Conservation (phyloP, 2,329 filamentous ascomycete genomes). For the Hymenoscyphus albidus region DNA sequence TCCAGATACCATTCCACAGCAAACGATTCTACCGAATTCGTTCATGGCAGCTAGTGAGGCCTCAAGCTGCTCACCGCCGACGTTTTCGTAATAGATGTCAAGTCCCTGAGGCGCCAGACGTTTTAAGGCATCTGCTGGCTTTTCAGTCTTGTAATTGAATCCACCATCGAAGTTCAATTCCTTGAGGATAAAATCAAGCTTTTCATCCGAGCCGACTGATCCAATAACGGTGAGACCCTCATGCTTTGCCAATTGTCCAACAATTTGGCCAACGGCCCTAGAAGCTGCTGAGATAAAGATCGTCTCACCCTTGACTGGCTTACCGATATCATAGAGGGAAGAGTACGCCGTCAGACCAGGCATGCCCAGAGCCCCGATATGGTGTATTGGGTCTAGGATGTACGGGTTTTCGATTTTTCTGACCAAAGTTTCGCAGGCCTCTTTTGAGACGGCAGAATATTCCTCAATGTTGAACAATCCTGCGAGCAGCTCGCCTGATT, state of each 20-base stretch:
- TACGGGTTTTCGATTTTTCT: slow-evolving; percentile 65
- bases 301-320: slow-evolving; percentile 72
- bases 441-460: slow-evolving; percentile 54
- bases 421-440: slow-evolving; percentile 38
- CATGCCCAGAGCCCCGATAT: slow-evolving; percentile 75
- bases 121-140: slow-evolving; percentile 57
- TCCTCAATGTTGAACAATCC: slow-evolving; percentile 60
- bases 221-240: slow-evolving; percentile 72
- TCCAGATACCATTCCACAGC: slow-evolving; percentile 63
- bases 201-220: slow-evolving; percentile 71
- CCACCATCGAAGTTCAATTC: slow-evolving; percentile 68
- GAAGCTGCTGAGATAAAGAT: slow-evolving; percentile 74
- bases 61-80: slow-evolving; percentile 70
- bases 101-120: slow-evolving; percentile 68
- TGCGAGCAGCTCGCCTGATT: slow-evolving; percentile 63
- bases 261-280: slow-evolving; percentile 70
- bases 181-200: slow-evolving; percentile 70
- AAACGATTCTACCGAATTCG: slow-evolving; percentile 58
- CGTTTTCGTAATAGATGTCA: slow-evolving; percentile 81
- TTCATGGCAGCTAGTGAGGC: slow-evolving; percentile 63
- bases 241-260: slow-evolving; percentile 74
- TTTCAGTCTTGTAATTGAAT: slow-evolving; percentile 80
- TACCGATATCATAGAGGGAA: slow-evolving; percentile 69
- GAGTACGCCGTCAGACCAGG: slow-evolving; percentile 73
- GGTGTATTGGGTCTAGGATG: slow-evolving; percentile 61